Percentiles rank a stretch among this genome's conserved stretches.
Evolutionary conservation across 768 basidiomycete genomes (phyloP).

Genomic region (Brasilioporus rufonigricans): DNA sequence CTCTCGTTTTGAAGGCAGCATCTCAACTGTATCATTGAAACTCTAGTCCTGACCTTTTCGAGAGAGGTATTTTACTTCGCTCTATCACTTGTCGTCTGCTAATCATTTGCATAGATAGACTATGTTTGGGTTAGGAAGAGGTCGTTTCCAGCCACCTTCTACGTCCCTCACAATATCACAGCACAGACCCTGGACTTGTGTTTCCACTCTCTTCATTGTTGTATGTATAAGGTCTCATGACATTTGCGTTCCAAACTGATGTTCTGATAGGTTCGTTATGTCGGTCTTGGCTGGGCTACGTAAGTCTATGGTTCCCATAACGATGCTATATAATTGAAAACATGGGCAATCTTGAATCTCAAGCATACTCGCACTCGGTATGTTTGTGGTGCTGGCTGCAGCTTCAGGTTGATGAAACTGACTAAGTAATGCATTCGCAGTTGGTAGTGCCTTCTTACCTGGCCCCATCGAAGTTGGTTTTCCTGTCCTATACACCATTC

Average conservation of each 20-base stretch:
- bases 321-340: no score
- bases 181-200: conserved; percentile 11
- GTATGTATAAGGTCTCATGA: conserved; percentile 2
- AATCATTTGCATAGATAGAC: conserved; percentile 5
- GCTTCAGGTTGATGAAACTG: not conserved
- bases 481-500: not conserved
- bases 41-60: conserved; percentile 14
- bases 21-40: not conserved
- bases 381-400: not conserved
- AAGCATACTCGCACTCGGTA: conserved; percentile 5
- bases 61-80: conserved; percentile 9
- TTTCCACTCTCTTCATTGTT: conserved; percentile 15
- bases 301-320: not conserved
- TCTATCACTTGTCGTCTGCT: not conserved
- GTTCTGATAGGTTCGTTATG: conserved; percentile 12
- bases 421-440: conserved; percentile 6
- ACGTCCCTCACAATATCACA: not conserved
- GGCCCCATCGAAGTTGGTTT: conserved; percentile 7
- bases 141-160: not conserved
- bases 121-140: conserved; percentile 12
- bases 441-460: not conserved
- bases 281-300: conserved; percentile 9
- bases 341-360: not conserved
- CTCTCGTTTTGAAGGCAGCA: no score
- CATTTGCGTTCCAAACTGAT: not conserved